phyloP scores from a whole-genome alignment of 768 basidiomycete genomes.

The Myochromella boudieri region DNA sequence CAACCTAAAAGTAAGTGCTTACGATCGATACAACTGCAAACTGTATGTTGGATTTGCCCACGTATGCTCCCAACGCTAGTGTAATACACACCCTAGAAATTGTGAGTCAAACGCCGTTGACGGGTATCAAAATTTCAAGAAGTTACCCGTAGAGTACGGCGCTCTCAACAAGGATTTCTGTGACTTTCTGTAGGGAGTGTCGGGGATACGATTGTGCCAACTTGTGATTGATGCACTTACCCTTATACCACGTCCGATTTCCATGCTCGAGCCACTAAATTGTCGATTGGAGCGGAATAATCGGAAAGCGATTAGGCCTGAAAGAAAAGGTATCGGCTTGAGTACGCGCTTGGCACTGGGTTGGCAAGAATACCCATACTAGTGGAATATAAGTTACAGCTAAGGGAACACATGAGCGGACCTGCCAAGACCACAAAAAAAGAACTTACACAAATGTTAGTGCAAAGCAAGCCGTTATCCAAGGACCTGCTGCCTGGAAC shows the following conservation, averaged over 20 bases:
- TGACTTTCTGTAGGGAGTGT: constrained; percentile 15
- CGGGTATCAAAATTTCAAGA: not conserved
- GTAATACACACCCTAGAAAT: constrained; percentile 15
- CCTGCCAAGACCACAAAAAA: not conserved
- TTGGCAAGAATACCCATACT: constrained; percentile 5
- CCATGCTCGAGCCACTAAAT: constrained; percentile 1
- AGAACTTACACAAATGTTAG: constrained; percentile 19
- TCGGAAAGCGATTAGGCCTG: constrained; percentile 20
- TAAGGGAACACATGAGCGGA: not conserved
- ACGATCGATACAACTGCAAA: constrained; percentile 18
- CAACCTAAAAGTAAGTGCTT: constrained; percentile 1
- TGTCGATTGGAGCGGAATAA: constrained; percentile 15
- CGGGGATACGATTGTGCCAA: not conserved
- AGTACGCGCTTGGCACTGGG: not conserved
- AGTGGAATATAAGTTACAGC: constrained; percentile 21
- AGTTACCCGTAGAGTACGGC: constrained; percentile 18
- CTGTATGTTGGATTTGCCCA: constrained; percentile 15
- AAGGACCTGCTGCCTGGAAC: constrained; percentile 20
- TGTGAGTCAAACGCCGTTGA: not conserved
- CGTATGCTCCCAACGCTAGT: constrained; percentile 15
- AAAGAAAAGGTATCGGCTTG: not conserved
- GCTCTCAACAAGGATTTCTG: constrained; percentile 23
- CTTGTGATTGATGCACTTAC: too few species aligned
- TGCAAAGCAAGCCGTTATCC: constrained; percentile 20
- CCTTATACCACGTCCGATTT: constrained; percentile 5